These are phyloP conservation scores for Coniochaeta hoffmannii DNA, from an alignment of 2,329 filamentous ascomycete species.

Conservation along the genomic window DNA sequence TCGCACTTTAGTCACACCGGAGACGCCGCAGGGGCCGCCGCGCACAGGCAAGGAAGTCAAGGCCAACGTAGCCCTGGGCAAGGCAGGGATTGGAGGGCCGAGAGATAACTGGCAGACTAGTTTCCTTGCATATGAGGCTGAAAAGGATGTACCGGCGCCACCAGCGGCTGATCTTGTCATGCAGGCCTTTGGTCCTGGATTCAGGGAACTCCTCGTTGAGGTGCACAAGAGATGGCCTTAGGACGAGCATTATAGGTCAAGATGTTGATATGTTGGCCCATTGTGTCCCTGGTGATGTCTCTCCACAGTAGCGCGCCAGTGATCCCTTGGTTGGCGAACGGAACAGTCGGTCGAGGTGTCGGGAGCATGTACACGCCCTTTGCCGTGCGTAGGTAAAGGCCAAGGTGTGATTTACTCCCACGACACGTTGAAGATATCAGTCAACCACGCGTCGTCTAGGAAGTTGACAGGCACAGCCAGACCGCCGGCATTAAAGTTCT, in stretches of 20 bases:
- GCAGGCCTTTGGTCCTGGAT: slow-evolving; percentile 29
- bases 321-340: no score
- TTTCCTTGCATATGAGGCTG: slow-evolving; percentile 18
- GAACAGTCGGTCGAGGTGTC: no score
- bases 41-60: slow-evolving; percentile 47
- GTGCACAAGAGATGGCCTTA: background rate
- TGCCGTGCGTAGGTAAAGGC: no score
- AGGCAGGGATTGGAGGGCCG: slow-evolving; percentile 25
- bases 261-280: no score
- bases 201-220: slow-evolving; percentile 18
- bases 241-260: no score
- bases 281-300: no score
- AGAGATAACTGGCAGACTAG: slow-evolving; percentile 11
- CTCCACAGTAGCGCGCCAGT: no score
- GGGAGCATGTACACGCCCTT: no score
- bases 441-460: slow-evolving; percentile 2
- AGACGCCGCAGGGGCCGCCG: slow-evolving; percentile 39
- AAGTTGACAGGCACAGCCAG: background rate
- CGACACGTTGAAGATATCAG: slow-evolving; percentile 5
- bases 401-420: no score
- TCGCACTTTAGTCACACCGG: slow-evolving; percentile 60
- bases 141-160: slow-evolving; percentile 21
- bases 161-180: slow-evolving; percentile 36
- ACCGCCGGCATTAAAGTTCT: background rate
- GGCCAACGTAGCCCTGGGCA: slow-evolving; percentile 32